Evolutionary conservation across 169 alveolate genomes (phyloP).

Genomic region (Plasmodium inui): DNA sequence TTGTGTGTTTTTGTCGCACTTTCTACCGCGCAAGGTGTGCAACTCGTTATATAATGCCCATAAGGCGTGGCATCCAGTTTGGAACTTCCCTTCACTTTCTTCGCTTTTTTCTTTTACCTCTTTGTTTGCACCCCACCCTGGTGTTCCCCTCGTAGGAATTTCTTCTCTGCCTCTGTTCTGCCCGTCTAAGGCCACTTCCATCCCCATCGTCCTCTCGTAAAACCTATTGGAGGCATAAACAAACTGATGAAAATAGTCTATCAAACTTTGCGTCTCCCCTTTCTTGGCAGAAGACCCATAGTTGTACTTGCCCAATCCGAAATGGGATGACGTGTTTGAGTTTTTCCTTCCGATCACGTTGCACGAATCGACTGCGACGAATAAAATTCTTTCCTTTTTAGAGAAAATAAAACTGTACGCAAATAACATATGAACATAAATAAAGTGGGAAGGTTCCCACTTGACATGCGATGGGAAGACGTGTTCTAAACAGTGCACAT

Average conservation of each 20-base stretch:
- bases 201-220: not conserved
- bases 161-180: not conserved
- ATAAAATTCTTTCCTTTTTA: not conserved
- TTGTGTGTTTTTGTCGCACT: no score
- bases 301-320: not conserved
- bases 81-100: no score
- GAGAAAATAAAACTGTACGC: not conserved
- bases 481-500: not conserved
- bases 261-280: not conserved
- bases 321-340: not conserved
- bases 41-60: no score
- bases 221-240: not conserved
- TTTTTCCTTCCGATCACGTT: not conserved
- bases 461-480: not conserved
- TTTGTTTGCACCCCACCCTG: no score
- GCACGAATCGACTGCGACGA: constrained; percentile 5
- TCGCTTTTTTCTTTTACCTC: no score
- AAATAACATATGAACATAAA: not conserved
- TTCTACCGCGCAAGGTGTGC: no score
- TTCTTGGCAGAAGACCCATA: not conserved
- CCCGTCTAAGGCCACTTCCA: not conserved
- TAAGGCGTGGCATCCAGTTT: no score
- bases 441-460: not conserved
- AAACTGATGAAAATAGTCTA: not conserved
- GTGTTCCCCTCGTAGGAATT: no score